phyloP scores from a whole-genome alignment of 129 eudicot genomes.

The Smallanthus sonchifolius region DNA sequence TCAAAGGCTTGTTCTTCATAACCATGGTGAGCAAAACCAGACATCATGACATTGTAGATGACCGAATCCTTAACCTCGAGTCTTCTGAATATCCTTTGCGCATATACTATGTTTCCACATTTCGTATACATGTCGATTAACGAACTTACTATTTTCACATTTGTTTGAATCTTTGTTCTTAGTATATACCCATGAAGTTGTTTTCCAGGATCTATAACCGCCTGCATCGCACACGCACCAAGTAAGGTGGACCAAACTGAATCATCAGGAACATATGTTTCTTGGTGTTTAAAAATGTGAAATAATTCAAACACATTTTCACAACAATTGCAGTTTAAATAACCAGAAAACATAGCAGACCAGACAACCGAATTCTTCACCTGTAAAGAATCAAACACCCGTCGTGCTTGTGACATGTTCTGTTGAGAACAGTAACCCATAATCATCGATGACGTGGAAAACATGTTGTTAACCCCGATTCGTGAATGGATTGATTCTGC shows the following conservation, averaged over 20 bases:
- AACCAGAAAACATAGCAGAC: conserved; percentile 83
- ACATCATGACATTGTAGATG: conserved; percentile 75
- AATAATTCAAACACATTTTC: conserved; percentile 62
- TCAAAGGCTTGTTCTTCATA: conserved; percentile 49
- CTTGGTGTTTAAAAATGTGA: conserved; percentile 33
- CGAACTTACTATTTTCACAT: conserved; percentile 45
- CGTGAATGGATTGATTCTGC: conserved; percentile 47
- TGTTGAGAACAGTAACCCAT: conserved; percentile 73
- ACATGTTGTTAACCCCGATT: conserved; percentile 40
- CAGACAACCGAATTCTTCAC: conserved; percentile 65
- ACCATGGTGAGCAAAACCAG: conserved; percentile 89
- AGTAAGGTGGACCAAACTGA: conserved; percentile 50
- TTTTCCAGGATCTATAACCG: conserved; percentile 66
- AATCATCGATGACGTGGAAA: conserved; percentile 66
- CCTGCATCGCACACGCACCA: conserved; percentile 61
- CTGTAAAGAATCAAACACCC: conserved; percentile 53
- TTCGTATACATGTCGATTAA: conserved; percentile 82
- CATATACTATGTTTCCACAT: conserved; percentile 67
- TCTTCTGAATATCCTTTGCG: conserved; percentile 41
- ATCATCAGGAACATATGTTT: conserved; percentile 38
- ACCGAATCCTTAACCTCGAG: conserved; percentile 42
- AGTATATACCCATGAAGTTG: conserved; percentile 59
- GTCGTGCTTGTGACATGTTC: conserved; percentile 59
- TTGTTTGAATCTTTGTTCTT: conserved; percentile 38
- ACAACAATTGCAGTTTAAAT: conserved; percentile 46